A percentile compares a stretch with the other conserved stretches of the same genome.
These are phyloP conservation scores for Gnaphalium uliginosum DNA, from an alignment of 129 eudicot genomes.

Conservation along the genomic window DNA sequence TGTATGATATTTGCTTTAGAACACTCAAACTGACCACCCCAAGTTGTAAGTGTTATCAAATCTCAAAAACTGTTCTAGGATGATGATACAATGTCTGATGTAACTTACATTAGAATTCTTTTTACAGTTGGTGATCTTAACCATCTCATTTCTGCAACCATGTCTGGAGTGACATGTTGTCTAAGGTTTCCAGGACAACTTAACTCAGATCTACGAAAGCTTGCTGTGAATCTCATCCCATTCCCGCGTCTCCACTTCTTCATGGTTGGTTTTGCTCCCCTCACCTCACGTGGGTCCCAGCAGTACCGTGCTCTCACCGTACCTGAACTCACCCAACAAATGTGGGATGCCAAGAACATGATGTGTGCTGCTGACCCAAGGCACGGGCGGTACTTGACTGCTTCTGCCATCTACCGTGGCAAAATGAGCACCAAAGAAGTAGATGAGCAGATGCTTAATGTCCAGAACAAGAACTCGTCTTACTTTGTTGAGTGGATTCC, in stretches of 20 bases:
- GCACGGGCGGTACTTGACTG: conserved; percentile 67
- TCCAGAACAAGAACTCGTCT: conserved; percentile 67
- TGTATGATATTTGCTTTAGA: conserved; percentile 47
- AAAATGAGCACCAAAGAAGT: conserved; percentile 83
- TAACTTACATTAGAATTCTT: background rate
- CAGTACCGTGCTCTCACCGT: conserved; percentile 63
- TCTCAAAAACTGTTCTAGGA: background rate
- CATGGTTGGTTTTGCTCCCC: conserved; percentile 73
- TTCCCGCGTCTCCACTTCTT: conserved; percentile 73
- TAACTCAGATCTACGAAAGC: conserved; percentile 58
- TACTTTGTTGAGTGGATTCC: conserved; percentile 75
- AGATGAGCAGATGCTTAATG: conserved; percentile 67
- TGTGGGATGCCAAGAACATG: conserved; percentile 87
- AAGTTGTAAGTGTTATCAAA: conserved; percentile 32
- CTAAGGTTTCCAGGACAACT: conserved; percentile 66
- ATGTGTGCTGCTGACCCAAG: conserved; percentile 88
- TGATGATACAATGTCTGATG: background rate
- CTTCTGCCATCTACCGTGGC: conserved; percentile 76
- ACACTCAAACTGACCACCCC: conserved; percentile 51
- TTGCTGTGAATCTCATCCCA: conserved; percentile 65
- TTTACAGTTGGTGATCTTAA: conserved; percentile 65
- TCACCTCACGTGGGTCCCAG: conserved; percentile 69
- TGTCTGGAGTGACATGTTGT: conserved; percentile 73
- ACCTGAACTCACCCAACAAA: conserved; percentile 77
- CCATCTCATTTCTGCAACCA: conserved; percentile 66